phyloP scores from a whole-genome alignment of 345 rosid genomes.

The Moringa oleifera region DNA sequence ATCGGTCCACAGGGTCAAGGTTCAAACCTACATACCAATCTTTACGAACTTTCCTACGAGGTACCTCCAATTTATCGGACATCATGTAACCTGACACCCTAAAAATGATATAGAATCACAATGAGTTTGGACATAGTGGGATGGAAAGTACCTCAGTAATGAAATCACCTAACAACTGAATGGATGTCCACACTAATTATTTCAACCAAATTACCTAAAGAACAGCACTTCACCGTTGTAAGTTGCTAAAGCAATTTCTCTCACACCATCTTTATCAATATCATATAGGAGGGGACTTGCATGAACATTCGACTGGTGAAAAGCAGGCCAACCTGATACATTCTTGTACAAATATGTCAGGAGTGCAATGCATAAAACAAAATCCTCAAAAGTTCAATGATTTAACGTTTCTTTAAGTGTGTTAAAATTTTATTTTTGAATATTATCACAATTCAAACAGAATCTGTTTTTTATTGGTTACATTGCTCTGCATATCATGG shows the following conservation, averaged over 20 bases:
- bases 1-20: conserved; percentile 88
- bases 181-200: neutral
- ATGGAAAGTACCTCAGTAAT: conserved; percentile 5
- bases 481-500: neutral
- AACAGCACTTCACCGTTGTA: conserved; percentile 94
- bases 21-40: conserved; percentile 89
- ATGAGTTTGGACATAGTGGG: conserved; percentile 1
- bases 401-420: neutral
- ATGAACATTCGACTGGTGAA: conserved; percentile 97
- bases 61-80: conserved; percentile 87
- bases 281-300: conserved; percentile 91
- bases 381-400: conserved; percentile 1
- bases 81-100: conserved; percentile 96
- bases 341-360: neutral
- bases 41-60: conserved; percentile 83
- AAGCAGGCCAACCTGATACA: conserved; percentile 96
- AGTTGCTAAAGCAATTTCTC: conserved; percentile 93
- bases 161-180: conserved; percentile 3
- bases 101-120: conserved; percentile 16
- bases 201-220: conserved; percentile 58
- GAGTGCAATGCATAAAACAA: conserved; percentile 9
- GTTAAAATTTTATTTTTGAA: no score
- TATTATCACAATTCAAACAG: no score
- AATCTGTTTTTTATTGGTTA: no score
- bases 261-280: conserved; percentile 94